These are phyloP conservation scores for Tricholoma furcatifolium DNA, from an alignment of 768 basidiomycete species.

Conservation along the genomic window DNA sequence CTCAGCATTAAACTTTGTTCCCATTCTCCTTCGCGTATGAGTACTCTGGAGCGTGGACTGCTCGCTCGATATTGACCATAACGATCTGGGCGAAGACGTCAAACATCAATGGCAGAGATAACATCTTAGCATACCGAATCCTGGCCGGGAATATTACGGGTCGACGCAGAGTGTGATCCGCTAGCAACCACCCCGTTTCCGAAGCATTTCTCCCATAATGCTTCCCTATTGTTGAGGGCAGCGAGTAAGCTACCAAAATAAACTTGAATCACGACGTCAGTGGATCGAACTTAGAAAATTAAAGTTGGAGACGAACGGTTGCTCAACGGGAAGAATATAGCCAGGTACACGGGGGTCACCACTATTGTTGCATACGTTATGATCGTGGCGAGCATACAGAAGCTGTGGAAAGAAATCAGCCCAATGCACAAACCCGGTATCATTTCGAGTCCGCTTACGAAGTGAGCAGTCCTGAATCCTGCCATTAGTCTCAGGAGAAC, in stretches of 20 bases:
- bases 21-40: background rate
- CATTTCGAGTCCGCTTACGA: constrained; percentile 1
- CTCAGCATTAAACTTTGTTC: background rate
- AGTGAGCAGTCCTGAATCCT: constrained; percentile 10
- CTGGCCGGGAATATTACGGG: too few species aligned
- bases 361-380: constrained; percentile 37
- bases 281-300: background rate
- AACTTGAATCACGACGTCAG: background rate
- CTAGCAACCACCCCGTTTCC: background rate
- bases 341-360: constrained; percentile 38
- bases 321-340: constrained; percentile 39
- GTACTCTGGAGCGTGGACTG: background rate
- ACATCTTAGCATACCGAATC: too few species aligned
- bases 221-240: constrained; percentile 1
- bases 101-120: background rate
- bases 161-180: too few species aligned
- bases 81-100: background rate
- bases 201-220: background rate
- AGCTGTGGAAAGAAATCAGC: constrained; percentile 7
- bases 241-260: constrained; percentile 3
- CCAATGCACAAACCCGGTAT: background rate
- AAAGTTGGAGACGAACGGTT: constrained; percentile 30
- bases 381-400: constrained; percentile 25
- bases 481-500: background rate
- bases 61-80: background rate